These are phyloP conservation scores for Gillenia trifoliata DNA, from an alignment of 306 rosid species.

Conservation along the genomic window DNA sequence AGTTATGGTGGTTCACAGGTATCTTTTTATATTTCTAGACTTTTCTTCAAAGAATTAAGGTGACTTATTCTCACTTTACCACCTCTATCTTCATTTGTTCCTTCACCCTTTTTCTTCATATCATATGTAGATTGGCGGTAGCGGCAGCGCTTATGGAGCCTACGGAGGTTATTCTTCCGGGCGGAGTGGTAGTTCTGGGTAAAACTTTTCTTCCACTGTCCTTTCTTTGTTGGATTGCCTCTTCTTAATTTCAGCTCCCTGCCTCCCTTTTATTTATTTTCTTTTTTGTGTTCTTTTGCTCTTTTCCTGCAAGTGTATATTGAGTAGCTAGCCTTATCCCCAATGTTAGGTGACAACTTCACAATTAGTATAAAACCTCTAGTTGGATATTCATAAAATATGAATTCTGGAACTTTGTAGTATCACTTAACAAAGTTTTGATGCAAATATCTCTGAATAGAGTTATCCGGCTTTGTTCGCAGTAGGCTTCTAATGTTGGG, in stretches of 20 bases:
- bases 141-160: conserved; percentile 71
- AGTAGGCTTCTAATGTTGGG: neutral
- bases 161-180: conserved; percentile 84
- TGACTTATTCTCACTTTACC: neutral
- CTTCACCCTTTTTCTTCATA: conserved; percentile 28
- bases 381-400: neutral
- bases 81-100: too few relatives aligned
- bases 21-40: conserved; percentile 3
- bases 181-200: conserved; percentile 73
- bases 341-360: neutral
- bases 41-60: neutral
- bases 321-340: neutral
- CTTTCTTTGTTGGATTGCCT: neutral
- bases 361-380: neutral
- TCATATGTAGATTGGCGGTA: conserved; percentile 60
- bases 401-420: neutral
- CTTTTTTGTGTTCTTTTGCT: neutral
- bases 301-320: neutral
- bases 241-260: neutral
- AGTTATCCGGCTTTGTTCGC: neutral
- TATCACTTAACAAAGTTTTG: neutral
- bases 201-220: conserved; percentile 22
- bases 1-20: conserved; percentile 92
- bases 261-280: neutral
- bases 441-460: neutral